These are phyloP conservation scores for Coccinonectria pachysandricola DNA, from an alignment of 2,329 filamentous ascomycete genomes.

Conservation along the genomic window DNA sequence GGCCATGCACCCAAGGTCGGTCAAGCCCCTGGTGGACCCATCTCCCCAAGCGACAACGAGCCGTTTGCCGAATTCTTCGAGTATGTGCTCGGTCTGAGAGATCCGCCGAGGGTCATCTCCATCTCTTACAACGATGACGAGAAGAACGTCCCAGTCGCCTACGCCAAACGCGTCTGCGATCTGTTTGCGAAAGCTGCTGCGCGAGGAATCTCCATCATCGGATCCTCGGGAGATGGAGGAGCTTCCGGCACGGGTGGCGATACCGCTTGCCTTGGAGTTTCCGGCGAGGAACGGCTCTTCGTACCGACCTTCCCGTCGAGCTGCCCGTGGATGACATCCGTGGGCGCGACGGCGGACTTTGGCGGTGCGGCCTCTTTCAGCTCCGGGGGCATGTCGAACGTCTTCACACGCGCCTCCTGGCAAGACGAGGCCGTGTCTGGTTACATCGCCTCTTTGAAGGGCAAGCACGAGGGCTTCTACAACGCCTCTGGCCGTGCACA, in stretches of 20 bases:
- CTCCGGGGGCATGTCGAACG: constrained; percentile 42
- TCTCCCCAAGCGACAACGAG: constrained; percentile 44
- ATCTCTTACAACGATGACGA: constrained; percentile 51
- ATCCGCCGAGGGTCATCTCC: constrained; percentile 45
- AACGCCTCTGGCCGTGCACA: constrained; percentile 35
- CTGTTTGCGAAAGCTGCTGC: constrained; percentile 42
- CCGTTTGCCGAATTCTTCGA: constrained; percentile 46
- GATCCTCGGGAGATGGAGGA: constrained; percentile 41
- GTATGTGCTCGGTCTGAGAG: constrained; percentile 33
- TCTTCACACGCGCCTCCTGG: constrained; percentile 36
- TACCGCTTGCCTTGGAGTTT: constrained; percentile 47
- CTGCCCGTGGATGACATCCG: constrained; percentile 58
- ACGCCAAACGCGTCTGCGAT: constrained; percentile 42
- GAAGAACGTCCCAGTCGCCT: constrained; percentile 39
- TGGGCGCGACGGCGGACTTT: constrained; percentile 44
- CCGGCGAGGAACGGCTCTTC: constrained; percentile 46
- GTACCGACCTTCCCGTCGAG: constrained; percentile 53
- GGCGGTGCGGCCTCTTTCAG: too few relatives aligned
- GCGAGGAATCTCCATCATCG: constrained; percentile 41
- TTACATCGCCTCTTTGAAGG: constrained; percentile 31
- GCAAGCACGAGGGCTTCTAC: constrained; percentile 34
- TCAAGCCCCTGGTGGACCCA: constrained; percentile 18
- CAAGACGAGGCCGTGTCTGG: constrained; percentile 30
- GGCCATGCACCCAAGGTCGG: constrained; percentile 33
- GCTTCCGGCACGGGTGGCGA: constrained; percentile 30